phyloP scores from a whole-genome alignment of 2,329 filamentous ascomycete species.

The Aspergillus sojae region DNA sequence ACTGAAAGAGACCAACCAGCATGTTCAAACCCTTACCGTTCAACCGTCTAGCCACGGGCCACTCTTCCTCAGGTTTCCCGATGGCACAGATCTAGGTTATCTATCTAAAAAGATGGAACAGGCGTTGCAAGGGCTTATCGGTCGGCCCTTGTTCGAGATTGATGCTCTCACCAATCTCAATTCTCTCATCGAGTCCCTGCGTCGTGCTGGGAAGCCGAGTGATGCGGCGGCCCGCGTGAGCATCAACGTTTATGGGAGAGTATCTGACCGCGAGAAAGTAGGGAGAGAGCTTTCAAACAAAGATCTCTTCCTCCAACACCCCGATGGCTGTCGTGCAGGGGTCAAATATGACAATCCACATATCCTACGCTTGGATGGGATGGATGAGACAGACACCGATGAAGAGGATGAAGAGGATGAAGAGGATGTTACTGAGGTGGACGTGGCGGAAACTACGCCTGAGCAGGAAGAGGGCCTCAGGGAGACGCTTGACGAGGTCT shows the following conservation, averaged over 20 bases:
- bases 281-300: not conserved
- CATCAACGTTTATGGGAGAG: slow-evolving; percentile 10
- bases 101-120: not conserved
- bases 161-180: not conserved
- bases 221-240: slow-evolving; percentile 6
- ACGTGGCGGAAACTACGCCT: not conserved
- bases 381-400: not conserved
- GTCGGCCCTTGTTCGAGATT: not conserved
- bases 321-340: not conserved
- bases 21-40: not conserved
- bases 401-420: not conserved
- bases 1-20: not conserved
- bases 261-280: not conserved
- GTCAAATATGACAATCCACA: not conserved
- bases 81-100: not conserved
- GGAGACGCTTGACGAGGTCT: not conserved
- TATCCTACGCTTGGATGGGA: not conserved
- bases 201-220: not conserved
- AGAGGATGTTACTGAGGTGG: not conserved
- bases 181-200: not conserved
- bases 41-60: not conserved
- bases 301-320: not conserved
- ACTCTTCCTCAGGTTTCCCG: not conserved
- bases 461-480: not conserved
- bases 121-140: not conserved